These are phyloP conservation scores for Rhodotorula sp. DNA, from an alignment of 1,284 basidiomycete species.

Conservation along the genomic window DNA sequence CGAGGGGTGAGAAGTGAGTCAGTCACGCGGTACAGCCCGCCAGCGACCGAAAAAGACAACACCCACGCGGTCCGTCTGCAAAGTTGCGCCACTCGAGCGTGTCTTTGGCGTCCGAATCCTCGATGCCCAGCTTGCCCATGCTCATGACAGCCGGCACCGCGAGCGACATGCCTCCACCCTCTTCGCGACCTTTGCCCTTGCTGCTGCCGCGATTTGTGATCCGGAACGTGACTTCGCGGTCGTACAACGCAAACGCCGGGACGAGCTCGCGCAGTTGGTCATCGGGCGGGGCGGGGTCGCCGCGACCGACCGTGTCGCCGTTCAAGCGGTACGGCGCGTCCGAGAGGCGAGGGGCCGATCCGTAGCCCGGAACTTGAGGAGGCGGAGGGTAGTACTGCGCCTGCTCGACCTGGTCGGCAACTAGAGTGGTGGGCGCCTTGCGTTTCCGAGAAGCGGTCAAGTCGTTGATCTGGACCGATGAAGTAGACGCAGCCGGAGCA, in stretches of 20 bases:
- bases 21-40: conserved; percentile 20
- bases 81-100: conserved; percentile 76
- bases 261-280: conserved; percentile 58
- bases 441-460: conserved; percentile 3
- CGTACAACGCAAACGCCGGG: conserved; percentile 40
- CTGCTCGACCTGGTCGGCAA: not conserved
- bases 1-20: conserved; percentile 4
- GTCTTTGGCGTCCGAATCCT: conserved; percentile 61
- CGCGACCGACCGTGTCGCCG: conserved; percentile 26
- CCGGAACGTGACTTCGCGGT: conserved; percentile 33
- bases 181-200: conserved; percentile 38
- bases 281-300: not conserved
- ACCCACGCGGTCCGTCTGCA: conserved; percentile 59
- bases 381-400: not conserved
- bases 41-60: no score
- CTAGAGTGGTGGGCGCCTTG: not conserved
- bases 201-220: conserved; percentile 11
- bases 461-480: conserved; percentile 1
- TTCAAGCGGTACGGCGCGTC: conserved; percentile 15
- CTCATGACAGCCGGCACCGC: conserved; percentile 59
- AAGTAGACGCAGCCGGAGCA: not conserved
- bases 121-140: conserved; percentile 60
- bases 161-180: conserved; percentile 50
- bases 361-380: conserved; percentile 11
- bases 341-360: conserved; percentile 14